Conservation (phyloP, 1,139 yeast species). For the Saccharomyces hybrid region DNA sequence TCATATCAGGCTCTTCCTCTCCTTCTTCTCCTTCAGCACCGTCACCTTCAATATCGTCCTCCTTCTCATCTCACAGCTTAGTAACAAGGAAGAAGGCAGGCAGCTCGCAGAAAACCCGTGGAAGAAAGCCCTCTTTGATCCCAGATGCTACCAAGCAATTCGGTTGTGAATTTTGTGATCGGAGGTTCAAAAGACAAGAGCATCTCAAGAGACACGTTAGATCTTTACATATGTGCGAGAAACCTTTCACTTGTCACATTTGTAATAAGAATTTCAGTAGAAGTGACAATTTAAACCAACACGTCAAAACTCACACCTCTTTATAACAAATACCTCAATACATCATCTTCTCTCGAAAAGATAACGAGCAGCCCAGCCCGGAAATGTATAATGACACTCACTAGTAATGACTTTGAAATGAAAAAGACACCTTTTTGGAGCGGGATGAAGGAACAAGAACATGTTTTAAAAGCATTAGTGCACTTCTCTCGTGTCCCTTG, state of each 20-base stretch:
- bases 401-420: neutral
- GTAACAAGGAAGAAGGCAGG: constrained; percentile 1
- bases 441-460: neutral
- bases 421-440: neutral
- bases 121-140: constrained; percentile 12
- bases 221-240: constrained; percentile 61
- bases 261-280: constrained; percentile 68
- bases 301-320: constrained; percentile 51
- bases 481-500: neutral
- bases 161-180: constrained; percentile 39
- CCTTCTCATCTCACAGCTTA: neutral
- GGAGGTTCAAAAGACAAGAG: constrained; percentile 66
- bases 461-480: neutral
- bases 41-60: neutral
- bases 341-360: too few species aligned
- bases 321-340: neutral
- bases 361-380: neutral
- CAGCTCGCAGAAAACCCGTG: constrained; percentile 10
- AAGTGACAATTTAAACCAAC: constrained; percentile 66
- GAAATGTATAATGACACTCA: neutral
- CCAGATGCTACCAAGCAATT: constrained; percentile 30
- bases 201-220: constrained; percentile 68
- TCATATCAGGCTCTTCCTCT: neutral
- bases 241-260: constrained; percentile 59
- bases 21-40: neutral